These are phyloP conservation scores for Penicillium pulvis DNA, from an alignment of 495 filamentous ascomycete genomes.

Conservation along the genomic window DNA sequence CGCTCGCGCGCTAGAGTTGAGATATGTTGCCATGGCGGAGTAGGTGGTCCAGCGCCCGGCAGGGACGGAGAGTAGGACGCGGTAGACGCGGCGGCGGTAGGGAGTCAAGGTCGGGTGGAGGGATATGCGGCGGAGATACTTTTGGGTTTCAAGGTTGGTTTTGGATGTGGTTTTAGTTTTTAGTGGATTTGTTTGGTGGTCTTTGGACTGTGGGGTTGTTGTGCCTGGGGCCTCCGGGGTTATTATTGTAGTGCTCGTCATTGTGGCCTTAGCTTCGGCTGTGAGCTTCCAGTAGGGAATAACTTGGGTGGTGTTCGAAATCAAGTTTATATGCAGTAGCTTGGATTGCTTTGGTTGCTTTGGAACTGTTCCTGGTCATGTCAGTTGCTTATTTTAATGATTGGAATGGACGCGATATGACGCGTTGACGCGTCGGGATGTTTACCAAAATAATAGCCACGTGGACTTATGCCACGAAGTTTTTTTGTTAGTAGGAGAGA, in stretches of 20 bases:
- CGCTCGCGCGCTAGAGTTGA: conserved; percentile 72
- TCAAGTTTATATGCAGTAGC: background rate
- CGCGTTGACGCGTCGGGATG: conserved; percentile 6
- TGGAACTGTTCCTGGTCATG: background rate
- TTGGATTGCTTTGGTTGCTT: background rate
- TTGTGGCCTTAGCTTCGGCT: background rate
- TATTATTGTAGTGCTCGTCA: background rate
- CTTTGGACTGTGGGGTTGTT: conserved; percentile 2
- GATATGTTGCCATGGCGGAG: conserved; percentile 63
- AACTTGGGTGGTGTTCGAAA: too few relatives aligned
- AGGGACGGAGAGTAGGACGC: conserved; percentile 71
- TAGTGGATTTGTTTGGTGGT: conserved; percentile 8
- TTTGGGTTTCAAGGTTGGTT: conserved; percentile 4
- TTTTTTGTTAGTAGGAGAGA: background rate
- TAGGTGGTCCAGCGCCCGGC: conserved; percentile 72
- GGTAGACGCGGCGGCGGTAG: conserved; percentile 62
- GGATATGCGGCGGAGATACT: conserved; percentile 34
- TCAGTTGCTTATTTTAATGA: background rate
- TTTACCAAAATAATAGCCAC: background rate
- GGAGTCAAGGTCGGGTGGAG: conserved; percentile 50
- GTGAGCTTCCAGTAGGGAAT: too few relatives aligned
- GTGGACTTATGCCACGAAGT: background rate
- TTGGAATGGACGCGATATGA: conserved; percentile 6
- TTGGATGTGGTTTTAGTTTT: background rate
- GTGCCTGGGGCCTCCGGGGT: background rate